Percentiles rank a stretch among this genome's conserved stretches.
These are phyloP conservation scores for Cladosporium sp. DNA, from an alignment of 2,329 filamentous ascomycete genomes.

Conservation along the genomic window DNA sequence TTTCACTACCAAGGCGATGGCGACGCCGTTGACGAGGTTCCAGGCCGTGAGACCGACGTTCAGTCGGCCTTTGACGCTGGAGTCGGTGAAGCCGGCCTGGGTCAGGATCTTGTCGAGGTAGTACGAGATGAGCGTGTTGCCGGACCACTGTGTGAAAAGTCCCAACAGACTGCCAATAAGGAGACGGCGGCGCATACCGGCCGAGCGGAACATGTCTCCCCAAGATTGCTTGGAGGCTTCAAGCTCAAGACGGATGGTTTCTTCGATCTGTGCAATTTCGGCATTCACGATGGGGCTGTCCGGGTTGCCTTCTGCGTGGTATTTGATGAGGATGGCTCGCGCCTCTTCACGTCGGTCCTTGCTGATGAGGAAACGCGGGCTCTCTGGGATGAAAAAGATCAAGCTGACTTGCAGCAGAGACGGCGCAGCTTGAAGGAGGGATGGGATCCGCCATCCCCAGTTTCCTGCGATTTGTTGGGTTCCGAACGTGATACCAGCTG, in stretches of 20 bases:
- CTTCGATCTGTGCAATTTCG: conserved; percentile 63
- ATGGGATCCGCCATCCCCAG: conserved; percentile 42
- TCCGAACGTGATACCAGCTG: conserved; percentile 6
- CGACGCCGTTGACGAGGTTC: conserved; percentile 12
- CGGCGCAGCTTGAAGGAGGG: conserved; percentile 20
- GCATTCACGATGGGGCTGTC: conserved; percentile 60
- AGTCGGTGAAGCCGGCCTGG: conserved; percentile 26
- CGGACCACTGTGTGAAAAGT: conserved; percentile 8
- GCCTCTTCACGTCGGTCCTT: conserved; percentile 15
- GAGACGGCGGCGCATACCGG: conserved; percentile 50
- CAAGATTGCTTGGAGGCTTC: conserved; percentile 42
- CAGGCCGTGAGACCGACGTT: conserved; percentile 23
- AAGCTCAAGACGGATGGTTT: conserved; percentile 57
- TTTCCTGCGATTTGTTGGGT: conserved; percentile 18
- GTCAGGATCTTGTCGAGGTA: conserved; percentile 26
- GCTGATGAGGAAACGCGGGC: conserved; percentile 17
- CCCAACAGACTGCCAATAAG: conserved; percentile 10
- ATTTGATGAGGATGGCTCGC: conserved; percentile 16
- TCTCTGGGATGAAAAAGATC: conserved; percentile 18
- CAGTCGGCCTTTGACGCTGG: conserved; percentile 32
- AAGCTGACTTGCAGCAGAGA: conserved; percentile 23
- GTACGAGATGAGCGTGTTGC: conserved; percentile 13
- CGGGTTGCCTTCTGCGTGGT: conserved; percentile 22
- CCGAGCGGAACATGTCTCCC: conserved; percentile 54
- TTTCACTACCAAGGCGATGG: conserved; percentile 9